These are phyloP conservation scores for Coemansia furcata DNA, from an alignment of 192 early-diverging fungal genomes.

Conservation along the genomic window DNA sequence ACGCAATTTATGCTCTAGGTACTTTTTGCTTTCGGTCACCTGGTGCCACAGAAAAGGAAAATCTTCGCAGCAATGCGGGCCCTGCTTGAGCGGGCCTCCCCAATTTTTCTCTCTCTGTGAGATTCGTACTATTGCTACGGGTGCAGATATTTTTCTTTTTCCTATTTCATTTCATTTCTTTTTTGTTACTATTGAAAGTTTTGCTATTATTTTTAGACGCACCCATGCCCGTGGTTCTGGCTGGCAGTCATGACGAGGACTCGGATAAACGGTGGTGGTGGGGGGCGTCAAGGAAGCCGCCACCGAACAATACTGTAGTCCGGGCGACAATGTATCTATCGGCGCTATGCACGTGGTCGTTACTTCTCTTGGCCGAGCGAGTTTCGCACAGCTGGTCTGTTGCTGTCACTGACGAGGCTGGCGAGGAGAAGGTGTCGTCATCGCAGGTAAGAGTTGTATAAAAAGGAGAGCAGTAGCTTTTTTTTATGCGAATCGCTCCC, in stretches of 20 bases:
- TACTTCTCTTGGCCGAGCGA: slow-evolving; percentile 4
- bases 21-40: not conserved
- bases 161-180: slow-evolving; percentile 2
- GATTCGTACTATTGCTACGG: not conserved
- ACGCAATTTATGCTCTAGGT: not conserved
- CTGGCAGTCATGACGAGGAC: not conserved
- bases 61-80: not conserved
- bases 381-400: slow-evolving; percentile 5
- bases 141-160: not conserved
- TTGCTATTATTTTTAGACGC: not conserved
- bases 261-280: not conserved
- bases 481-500: not conserved
- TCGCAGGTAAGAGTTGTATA: not conserved
- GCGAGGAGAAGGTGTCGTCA: not conserved
- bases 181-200: not conserved
- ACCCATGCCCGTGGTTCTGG: not conserved
- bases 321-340: slow-evolving; percentile 15
- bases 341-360: slow-evolving; percentile 19
- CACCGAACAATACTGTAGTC: not conserved
- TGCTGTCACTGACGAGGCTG: not conserved
- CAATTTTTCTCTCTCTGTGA: not conserved
- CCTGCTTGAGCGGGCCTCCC: not conserved
- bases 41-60: not conserved
- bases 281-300: not conserved
- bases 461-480: not conserved